Evolutionary conservation across 805 yeast species (phyloP), one percentile per base, ranked within the genome.

Genomic region (Alloascoidea hylecoeti): DNA sequence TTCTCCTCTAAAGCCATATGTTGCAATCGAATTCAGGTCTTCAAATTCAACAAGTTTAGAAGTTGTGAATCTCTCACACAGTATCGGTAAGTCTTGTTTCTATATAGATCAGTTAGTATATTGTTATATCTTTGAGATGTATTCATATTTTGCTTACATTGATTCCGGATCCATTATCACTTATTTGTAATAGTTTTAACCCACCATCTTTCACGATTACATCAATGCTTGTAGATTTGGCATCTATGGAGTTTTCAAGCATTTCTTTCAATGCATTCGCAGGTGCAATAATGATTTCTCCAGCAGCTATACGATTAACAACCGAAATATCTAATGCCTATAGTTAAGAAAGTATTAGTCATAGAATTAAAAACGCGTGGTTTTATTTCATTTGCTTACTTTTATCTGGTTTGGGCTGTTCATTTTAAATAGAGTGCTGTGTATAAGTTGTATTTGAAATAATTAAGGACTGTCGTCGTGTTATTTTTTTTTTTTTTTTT

Each of bases 1-100:
- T 56, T 92, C 98, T 13, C 98, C 98, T 39, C 98, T 66, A 53
- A 92, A 92, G 3, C 98, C 98, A 54, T 85, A 85, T 0, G 97
- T 88, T 16, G 70, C 61, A 16, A 92, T 71, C 3, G 66, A 54
- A 37, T 63, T 61, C 41, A 92, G 65, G 53, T 92, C 98, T 37
- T 82, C 89, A 52, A 81, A 89, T 5, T 58, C 64, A 1, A 57
- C 43, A 16, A 92, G 57, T 55, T 92, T 92, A 0, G 96, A 86
- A 0, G 98, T 92, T 16, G 97, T 83, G 58, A 86, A 89, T 17
- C 98, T 61, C 51, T 83, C 82, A 53, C 97, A 92, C n/a, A 92
- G 64, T 3, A 92, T 64, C 0, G 73, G 67, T 34, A 92, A 53
- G 50, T 92, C 97, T 0, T 70, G 81, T 35, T 68, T 70, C 38